Percentiles rank a stretch among this genome's conserved stretches.
Evolutionary conservation across 768 basidiomycete species (phyloP).

Genomic region (Russula dissimulans): DNA sequence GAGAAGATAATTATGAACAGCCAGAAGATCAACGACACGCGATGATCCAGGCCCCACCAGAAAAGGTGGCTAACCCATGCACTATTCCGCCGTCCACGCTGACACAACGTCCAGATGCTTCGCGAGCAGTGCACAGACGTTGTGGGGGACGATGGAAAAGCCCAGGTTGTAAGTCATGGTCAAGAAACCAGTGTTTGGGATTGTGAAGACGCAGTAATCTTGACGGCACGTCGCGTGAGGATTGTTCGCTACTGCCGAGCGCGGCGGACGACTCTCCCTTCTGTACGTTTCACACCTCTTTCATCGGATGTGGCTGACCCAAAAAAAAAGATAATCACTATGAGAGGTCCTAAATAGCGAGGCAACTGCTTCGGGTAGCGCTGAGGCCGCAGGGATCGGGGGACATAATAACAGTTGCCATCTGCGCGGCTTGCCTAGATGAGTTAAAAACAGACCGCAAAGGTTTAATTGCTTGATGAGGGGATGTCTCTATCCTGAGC

Average conservation of each 20-base stretch:
- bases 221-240: slow-evolving; percentile 5
- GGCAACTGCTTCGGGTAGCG: neutral
- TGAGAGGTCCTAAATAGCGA: neutral
- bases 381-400: neutral
- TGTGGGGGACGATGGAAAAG: neutral
- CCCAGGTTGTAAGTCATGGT: neutral
- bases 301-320: neutral
- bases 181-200: neutral
- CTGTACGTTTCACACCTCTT: neutral
- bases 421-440: neutral
- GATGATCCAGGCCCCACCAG: slow-evolving; percentile 10
- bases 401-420: neutral
- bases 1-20: slow-evolving; percentile 1
- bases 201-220: slow-evolving; percentile 3
- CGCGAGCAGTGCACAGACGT: neutral
- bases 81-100: neutral
- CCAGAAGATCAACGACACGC: slow-evolving; percentile 12
- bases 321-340: neutral
- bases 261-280: neutral
- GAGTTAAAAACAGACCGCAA: neutral
- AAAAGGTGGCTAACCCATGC: slow-evolving; percentile 5
- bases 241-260: slow-evolving; percentile 1
- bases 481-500: neutral
- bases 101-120: slow-evolving; percentile 3
- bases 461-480: neutral